Percentiles rank a stretch among this genome's conserved stretches.
Conservation (phyloP, 2,329 filamentous ascomycete genomes). For the Graphilbum ipis-grandicollis region DNA sequence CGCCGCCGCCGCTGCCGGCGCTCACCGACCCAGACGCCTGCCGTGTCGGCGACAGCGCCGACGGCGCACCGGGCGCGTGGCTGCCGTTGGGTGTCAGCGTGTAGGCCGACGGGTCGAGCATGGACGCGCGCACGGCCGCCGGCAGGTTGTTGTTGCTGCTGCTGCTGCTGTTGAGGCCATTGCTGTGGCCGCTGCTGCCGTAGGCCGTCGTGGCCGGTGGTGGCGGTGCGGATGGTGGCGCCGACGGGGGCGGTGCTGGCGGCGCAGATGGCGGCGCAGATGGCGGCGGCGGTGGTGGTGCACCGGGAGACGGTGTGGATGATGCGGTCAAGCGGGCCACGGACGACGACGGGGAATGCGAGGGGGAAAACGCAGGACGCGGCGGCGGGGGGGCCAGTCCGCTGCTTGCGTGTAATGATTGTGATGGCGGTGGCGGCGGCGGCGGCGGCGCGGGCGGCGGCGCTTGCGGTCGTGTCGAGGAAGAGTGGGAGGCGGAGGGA, state of each 20-base stretch:
- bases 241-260: constrained; percentile 15
- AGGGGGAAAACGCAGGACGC: constrained; percentile 3
- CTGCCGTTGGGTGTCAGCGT: constrained; percentile 50
- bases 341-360: constrained; percentile 3
- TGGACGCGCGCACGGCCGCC: constrained; percentile 36
- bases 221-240: too few species aligned
- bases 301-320: constrained; percentile 16
- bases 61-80: constrained; percentile 14
- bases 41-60: constrained; percentile 27
- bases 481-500: constrained; percentile 16
- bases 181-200: constrained; percentile 16
- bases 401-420: constrained; percentile 19
- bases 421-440: constrained; percentile 14
- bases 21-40: constrained; percentile 12
- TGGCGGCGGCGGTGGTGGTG: constrained; percentile 11
- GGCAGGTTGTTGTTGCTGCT: constrained; percentile 15
- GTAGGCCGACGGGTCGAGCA: constrained; percentile 62
- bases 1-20: constrained; percentile 10
- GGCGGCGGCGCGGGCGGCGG: constrained; percentile 25
- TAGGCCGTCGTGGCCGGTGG: constrained; percentile 18
- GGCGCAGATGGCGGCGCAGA: constrained; percentile 15
- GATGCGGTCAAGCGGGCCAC: neutral
- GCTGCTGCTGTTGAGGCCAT: constrained; percentile 8
- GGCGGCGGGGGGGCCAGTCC: constrained; percentile 17
- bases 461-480: constrained; percentile 21